Evolutionary conservation across 768 basidiomycete genomes (phyloP).

Genomic region (Boletellus sp.): DNA sequence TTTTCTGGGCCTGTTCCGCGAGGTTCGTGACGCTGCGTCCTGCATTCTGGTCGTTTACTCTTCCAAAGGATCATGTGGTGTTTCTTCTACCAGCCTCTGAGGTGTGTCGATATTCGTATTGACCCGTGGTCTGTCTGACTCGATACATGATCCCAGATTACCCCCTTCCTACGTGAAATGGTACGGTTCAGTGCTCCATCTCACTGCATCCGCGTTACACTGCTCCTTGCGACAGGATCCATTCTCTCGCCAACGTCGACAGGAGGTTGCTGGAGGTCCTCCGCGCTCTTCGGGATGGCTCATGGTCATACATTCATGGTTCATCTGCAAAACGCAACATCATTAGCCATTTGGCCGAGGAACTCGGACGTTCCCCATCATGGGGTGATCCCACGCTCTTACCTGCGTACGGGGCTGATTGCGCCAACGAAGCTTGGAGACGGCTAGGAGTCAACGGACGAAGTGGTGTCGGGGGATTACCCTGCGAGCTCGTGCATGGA

Average conservation of each 20-base stretch:
- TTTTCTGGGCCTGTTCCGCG: conserved; percentile 77
- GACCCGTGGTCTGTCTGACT: background rate
- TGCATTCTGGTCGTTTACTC: background rate
- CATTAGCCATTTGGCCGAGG: conserved; percentile 43
- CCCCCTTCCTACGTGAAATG: conserved; percentile 58
- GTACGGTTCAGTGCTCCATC: conserved; percentile 19
- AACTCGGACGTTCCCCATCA: conserved; percentile 53
- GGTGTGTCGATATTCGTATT: conserved; percentile 36
- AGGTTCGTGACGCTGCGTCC: conserved; percentile 43
- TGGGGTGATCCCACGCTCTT: conserved; percentile 63
- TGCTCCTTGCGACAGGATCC: conserved; percentile 44
- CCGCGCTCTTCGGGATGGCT: conserved; percentile 47
- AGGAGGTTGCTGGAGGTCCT: conserved; percentile 51
- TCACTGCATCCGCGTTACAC: background rate
- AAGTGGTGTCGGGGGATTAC: conserved; percentile 60
- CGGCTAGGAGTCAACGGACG: conserved; percentile 51
- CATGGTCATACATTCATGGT: conserved; percentile 57
- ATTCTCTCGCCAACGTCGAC: conserved; percentile 65
- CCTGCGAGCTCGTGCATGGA: conserved; percentile 73
- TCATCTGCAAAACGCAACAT: conserved; percentile 39
- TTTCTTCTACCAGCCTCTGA: conserved; percentile 73
- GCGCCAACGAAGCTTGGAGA: conserved; percentile 54
- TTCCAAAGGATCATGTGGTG: conserved; percentile 80
- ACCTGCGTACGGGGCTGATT: conserved; percentile 58
- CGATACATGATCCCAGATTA: conserved; percentile 28